Conservation (phyloP, 805 yeast genomes). For the Sungouiozyma ichnusensis region DNA sequence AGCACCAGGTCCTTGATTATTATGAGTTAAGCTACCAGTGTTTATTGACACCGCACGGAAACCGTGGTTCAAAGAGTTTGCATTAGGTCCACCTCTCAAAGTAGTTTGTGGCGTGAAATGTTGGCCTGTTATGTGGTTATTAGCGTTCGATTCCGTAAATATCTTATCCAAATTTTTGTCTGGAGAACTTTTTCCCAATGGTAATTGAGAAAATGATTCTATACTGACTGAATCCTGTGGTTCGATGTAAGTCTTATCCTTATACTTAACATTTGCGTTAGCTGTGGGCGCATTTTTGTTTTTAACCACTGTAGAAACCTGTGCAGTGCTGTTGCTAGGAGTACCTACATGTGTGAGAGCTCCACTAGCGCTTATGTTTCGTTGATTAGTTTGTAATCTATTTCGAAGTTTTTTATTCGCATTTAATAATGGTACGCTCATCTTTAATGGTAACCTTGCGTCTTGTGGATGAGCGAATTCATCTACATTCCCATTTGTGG, state of each 20-base stretch:
- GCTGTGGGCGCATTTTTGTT: background rate
- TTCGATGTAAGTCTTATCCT: background rate
- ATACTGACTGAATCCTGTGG: background rate
- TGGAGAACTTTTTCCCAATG: background rate
- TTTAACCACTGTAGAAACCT: background rate
- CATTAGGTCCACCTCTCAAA: background rate
- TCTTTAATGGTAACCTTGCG: conserved; percentile 12
- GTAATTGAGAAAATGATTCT: background rate
- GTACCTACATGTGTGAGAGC: conserved; percentile 11
- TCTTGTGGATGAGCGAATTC: conserved; percentile 1
- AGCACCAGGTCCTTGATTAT: conserved; percentile 1
- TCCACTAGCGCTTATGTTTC: conserved; percentile 27
- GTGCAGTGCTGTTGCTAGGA: background rate
- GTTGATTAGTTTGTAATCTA: conserved; percentile 19
- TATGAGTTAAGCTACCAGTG: background rate
- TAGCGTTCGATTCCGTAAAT: background rate
- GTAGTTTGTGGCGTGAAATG: conserved; percentile 5
- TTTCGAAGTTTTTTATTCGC: conserved; percentile 16
- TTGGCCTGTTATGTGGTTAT: background rate
- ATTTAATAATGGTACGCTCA: conserved; percentile 27
- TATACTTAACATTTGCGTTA: background rate
- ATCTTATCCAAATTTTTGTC: background rate
- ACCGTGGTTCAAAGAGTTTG: background rate
- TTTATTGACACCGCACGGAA: background rate
- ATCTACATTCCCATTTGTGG: background rate